These are phyloP conservation scores for Coemansia sp. DNA, from an alignment of 192 early-diverging fungal genomes.

Conservation along the genomic window DNA sequence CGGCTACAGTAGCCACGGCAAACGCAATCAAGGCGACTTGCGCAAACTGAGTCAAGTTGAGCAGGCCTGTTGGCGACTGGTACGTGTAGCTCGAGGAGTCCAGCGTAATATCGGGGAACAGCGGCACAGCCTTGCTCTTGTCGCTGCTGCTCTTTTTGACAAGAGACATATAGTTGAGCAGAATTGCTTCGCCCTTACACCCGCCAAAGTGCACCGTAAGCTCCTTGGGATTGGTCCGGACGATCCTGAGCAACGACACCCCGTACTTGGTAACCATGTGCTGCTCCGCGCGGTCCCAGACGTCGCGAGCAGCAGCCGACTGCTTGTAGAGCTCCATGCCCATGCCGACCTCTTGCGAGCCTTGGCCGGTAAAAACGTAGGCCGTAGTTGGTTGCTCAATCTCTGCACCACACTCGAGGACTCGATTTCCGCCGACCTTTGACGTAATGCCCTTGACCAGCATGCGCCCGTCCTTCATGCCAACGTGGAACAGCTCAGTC, in stretches of 20 bases:
- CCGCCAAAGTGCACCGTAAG: neutral
- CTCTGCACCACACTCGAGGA: slow-evolving; percentile 75
- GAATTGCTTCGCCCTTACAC: neutral
- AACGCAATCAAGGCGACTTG: neutral
- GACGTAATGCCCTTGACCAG: slow-evolving; percentile 82
- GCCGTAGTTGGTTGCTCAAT: slow-evolving; percentile 86
- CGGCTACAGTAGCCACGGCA: slow-evolving; percentile 7
- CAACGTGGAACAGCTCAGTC: slow-evolving; percentile 81
- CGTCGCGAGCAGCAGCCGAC: slow-evolving; percentile 72
- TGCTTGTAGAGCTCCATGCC: slow-evolving; percentile 88
- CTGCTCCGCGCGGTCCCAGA: slow-evolving; percentile 88
- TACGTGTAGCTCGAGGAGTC: slow-evolving; percentile 1
- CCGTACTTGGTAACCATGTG: slow-evolving; percentile 58
- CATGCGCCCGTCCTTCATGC: slow-evolving; percentile 92
- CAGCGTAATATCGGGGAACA: neutral
- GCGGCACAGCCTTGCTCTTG: neutral
- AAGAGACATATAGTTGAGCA: neutral
- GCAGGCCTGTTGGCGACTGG: slow-evolving; percentile 4
- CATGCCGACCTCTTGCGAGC: slow-evolving; percentile 92
- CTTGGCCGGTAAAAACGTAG: slow-evolving; percentile 95
- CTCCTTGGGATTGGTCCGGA: slow-evolving; percentile 1
- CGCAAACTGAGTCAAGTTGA: slow-evolving; percentile 12
- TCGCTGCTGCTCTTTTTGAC: neutral
- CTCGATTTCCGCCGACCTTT: slow-evolving; percentile 60
- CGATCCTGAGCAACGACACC: neutral